Evolutionary conservation across 352 stramenopile genomes (phyloP).

Genomic region (Pythium volutum): DNA sequence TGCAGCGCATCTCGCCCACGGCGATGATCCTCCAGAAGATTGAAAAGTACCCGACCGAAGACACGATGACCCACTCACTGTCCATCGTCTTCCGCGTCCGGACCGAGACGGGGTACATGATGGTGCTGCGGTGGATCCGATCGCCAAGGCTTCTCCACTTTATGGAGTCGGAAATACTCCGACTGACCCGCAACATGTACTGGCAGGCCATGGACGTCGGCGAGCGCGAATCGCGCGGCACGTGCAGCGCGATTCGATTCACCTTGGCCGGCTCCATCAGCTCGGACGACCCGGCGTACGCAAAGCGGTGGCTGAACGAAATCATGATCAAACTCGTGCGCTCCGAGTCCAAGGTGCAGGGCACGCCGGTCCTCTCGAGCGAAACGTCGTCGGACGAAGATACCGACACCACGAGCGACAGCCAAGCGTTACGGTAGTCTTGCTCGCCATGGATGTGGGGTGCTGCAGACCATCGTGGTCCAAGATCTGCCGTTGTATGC

Average conservation of each 20-base stretch:
- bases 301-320: background rate
- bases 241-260: background rate
- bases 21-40: conserved; percentile 10
- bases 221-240: background rate
- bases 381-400: background rate
- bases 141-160: background rate
- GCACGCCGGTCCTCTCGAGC: background rate
- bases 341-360: background rate
- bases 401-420: background rate
- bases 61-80: conserved; percentile 3
- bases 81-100: conserved; percentile 9
- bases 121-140: background rate
- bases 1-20: conserved; percentile 1
- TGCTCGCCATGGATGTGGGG: no score
- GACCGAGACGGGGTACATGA: conserved; percentile 10
- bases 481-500: no score
- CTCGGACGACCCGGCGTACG: background rate
- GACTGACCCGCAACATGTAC: conserved; percentile 9
- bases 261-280: background rate
- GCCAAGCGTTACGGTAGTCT: background rate
- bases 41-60: conserved; percentile 3
- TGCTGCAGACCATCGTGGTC: no score
- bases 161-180: background rate
- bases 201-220: conserved; percentile 9
- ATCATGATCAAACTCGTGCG: background rate